These are phyloP conservation scores for Plenodomus biglobosus DNA, from an alignment of 2,329 filamentous ascomycete species.

Conservation along the genomic window DNA sequence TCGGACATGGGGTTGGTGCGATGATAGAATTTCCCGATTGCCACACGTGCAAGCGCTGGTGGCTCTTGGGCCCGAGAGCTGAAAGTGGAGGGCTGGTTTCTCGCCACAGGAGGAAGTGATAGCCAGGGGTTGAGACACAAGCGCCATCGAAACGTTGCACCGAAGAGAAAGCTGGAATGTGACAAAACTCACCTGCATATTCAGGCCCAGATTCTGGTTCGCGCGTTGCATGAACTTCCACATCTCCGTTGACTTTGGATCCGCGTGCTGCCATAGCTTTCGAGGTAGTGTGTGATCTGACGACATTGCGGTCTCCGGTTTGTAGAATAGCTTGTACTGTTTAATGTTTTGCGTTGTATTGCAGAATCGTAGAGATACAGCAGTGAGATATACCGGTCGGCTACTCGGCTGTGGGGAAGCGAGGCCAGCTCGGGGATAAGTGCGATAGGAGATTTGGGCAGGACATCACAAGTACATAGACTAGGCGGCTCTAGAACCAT, in stretches of 20 bases:
- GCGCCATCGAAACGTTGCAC: background rate
- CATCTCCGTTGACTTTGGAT: slow-evolving; percentile 49
- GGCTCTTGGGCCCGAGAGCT: no score
- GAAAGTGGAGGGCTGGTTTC: background rate
- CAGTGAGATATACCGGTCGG: background rate
- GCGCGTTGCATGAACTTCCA: slow-evolving; percentile 57
- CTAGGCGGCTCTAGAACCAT: background rate
- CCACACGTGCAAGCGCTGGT: background rate
- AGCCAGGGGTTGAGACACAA: background rate
- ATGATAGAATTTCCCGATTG: background rate
- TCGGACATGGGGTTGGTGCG: no score
- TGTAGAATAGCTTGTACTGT: background rate
- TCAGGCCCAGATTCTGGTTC: slow-evolving; percentile 60
- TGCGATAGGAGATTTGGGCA: background rate
- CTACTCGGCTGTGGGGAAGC: background rate
- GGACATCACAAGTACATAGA: background rate
- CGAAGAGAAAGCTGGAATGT: background rate
- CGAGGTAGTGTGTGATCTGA: slow-evolving; percentile 37
- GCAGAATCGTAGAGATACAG: background rate
- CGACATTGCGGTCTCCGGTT: background rate
- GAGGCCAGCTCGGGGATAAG: background rate
- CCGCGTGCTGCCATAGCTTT: slow-evolving; percentile 52
- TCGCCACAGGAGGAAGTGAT: background rate
- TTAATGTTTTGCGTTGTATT: background rate
- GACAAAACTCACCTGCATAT: slow-evolving; percentile 57